Evolutionary conservation across 2,329 filamentous ascomycete species (phyloP), one percentile per base, ranked within the genome.

Genomic region (Pseudogymnoascus sp.): DNA sequence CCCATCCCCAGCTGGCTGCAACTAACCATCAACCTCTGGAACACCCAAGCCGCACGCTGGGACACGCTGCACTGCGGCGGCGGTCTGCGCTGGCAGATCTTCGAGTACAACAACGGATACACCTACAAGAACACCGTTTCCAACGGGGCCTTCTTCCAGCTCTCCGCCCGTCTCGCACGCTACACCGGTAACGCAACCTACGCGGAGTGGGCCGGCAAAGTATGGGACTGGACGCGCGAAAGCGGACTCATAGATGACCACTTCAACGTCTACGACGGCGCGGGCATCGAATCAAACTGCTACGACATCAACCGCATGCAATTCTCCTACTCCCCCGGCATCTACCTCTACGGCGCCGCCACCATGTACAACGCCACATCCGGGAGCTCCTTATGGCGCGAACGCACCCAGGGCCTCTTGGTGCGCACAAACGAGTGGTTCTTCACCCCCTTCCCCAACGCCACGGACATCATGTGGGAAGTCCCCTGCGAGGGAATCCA

Each of bases 31-130:
- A 90, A 89, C 67, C 83, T 90, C 34, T 95, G 90, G 81, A 86
- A 92, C 73, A 82, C 83, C 46, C 87, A 92, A 70, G 81, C 80
- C 4, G 74, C 62, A n/a, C 84, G 91, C 53, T 95, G 91, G 91
- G 86, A 93, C 72, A 80, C 77, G 0, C 77, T 79, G 0, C 75
- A 78, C 40, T 96, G 91, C 70, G 81, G 79, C 25, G 91, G 91
- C 65, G 91, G 91, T 4, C 77, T 95, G 56, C 81, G 85, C 63
- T 93, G 90, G 90, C 91, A 96, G 77, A 91, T 96, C 68, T 93
- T 88, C 73, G 77, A 82, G 1, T 84, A 83, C 69, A 93, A 96
- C 72, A 86, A 86, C 66, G 91, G 91, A 12, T 87, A 92, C 73
- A 82, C 85, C 70, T 95, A 96, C 82, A 95, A 93, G 76, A 93